Evolutionary conservation across 1,284 basidiomycete genomes (phyloP).

Genomic region (Ceraceosorus guamensis): DNA sequence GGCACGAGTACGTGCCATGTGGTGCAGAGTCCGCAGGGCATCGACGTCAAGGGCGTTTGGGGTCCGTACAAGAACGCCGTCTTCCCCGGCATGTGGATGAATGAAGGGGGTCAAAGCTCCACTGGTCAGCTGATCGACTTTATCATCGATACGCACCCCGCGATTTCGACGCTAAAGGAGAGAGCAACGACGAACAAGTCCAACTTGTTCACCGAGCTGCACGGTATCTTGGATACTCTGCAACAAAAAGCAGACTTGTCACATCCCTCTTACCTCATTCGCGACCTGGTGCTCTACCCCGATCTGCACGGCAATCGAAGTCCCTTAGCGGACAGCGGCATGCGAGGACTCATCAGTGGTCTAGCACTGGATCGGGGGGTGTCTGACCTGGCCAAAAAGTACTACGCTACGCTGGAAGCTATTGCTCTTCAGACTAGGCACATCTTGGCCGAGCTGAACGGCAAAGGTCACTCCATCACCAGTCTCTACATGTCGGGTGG

Average conservation of each 20-base stretch:
- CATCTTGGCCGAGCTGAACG: conserved; percentile 86
- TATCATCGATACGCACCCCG: conserved; percentile 83
- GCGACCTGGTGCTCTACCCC: conserved; percentile 86
- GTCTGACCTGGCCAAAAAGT: conserved; percentile 77
- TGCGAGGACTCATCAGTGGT: conserved; percentile 85
- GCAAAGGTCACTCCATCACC: conserved; percentile 71
- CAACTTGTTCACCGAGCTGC: conserved; percentile 59
- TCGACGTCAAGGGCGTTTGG: conserved; percentile 90
- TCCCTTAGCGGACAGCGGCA: conserved; percentile 83
- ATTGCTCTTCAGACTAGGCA: conserved; percentile 92
- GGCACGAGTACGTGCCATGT: conserved; percentile 95
- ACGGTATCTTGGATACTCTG: conserved; percentile 64
- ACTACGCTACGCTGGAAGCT: conserved; percentile 83
- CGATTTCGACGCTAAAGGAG: conserved; percentile 65
- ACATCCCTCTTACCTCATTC: conserved; percentile 65
- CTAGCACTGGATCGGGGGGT: conserved; percentile 73
- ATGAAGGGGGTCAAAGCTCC: conserved; percentile 95
- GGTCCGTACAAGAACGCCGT: conserved; percentile 86
- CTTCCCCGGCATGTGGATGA: conserved; percentile 84
- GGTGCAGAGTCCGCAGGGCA: conserved; percentile 61
- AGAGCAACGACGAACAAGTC: conserved; percentile 51
- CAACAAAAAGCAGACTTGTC: conserved; percentile 20
- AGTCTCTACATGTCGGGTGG: conserved; percentile 73
- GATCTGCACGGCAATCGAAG: conserved; percentile 82
- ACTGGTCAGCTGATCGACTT: conserved; percentile 98